A percentile compares a stretch with the other conserved stretches of the same genome.
Conservation (phyloP, 2,329 filamentous ascomycete genomes). For the Gaeumannomyces tritici region DNA sequence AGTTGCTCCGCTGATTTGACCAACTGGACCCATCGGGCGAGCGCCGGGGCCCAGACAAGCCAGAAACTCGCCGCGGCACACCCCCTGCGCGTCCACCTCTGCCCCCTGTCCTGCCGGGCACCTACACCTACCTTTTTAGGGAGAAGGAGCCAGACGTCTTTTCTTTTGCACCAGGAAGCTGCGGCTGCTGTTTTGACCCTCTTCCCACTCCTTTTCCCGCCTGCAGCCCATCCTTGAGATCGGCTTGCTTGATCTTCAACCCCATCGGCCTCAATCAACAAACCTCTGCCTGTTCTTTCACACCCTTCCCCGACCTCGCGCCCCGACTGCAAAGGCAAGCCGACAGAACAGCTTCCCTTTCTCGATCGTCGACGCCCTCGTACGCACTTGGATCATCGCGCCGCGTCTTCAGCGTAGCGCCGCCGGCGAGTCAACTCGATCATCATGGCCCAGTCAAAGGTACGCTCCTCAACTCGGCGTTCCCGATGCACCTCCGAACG, state of each 20-base stretch:
- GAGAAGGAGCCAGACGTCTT: not conserved
- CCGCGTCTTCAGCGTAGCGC: not conserved
- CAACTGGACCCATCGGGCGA: not conserved
- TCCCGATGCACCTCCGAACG: not conserved
- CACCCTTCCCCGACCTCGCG: not conserved
- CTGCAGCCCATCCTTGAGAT: not conserved
- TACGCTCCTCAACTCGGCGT: not conserved
- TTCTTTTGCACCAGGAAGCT: not conserved
- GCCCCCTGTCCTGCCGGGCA: not conserved
- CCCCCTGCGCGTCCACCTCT: not conserved
- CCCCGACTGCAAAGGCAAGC: not conserved
- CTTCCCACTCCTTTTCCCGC: not conserved
- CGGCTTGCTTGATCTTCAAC: not conserved
- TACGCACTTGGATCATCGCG: not conserved
- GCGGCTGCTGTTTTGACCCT: not conserved
- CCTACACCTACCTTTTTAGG: not conserved
- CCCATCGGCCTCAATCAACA: not conserved
- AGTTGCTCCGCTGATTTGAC: not conserved
- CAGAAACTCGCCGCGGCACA: not conserved
- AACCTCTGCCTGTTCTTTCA: not conserved
- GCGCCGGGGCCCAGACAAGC: not conserved
- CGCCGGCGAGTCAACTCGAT: not conserved
- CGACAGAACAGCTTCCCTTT: not conserved
- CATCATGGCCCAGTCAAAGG: constrained; percentile 3
- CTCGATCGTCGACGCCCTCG: not conserved